Evolutionary conservation across 2,329 filamentous ascomycete species (phyloP).

Genomic region (Fusarium coffeatum): DNA sequence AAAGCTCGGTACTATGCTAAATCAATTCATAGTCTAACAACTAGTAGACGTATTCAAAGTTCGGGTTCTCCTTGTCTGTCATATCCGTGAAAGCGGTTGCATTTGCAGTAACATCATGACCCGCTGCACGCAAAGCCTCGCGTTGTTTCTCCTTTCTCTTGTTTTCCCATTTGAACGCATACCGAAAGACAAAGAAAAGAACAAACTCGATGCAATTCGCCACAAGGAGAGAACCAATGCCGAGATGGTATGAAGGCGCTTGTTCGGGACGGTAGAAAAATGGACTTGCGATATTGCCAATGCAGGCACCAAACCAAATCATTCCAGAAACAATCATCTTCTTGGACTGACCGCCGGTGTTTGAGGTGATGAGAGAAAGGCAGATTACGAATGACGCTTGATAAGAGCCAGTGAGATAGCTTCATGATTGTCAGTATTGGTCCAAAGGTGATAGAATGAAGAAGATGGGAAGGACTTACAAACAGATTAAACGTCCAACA

Average conservation of each 20-base stretch:
- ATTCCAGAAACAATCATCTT: conserved; percentile 73
- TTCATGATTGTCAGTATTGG: conserved; percentile 4
- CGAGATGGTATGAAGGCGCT: conserved; percentile 55
- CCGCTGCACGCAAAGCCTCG: conserved; percentile 46
- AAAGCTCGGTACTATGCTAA: not conserved
- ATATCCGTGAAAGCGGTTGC: conserved; percentile 56
- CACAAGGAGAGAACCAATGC: conserved; percentile 57
- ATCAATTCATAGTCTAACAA: not conserved
- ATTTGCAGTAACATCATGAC: conserved; percentile 46
- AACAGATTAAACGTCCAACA: conserved; percentile 68
- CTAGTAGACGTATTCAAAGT: conserved; percentile 56
- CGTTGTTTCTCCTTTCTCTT: conserved; percentile 52
- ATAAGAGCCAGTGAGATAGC: conserved; percentile 53
- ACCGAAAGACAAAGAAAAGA: conserved; percentile 55
- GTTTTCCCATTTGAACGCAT: conserved; percentile 56
- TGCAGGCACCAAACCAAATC: conserved; percentile 69
- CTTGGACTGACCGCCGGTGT: conserved; percentile 68
- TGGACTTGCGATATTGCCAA: conserved; percentile 70
- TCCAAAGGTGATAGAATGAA: rapidly evolving
- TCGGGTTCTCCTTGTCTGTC: conserved; percentile 58
- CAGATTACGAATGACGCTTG: conserved; percentile 55
- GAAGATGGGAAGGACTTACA: conserved; percentile 42
- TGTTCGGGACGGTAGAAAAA: conserved; percentile 72
- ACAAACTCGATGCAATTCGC: conserved; percentile 54
- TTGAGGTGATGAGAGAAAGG: conserved; percentile 61